phyloP scores from a whole-genome alignment of 805 yeast species.

The Komagataella populi region DNA sequence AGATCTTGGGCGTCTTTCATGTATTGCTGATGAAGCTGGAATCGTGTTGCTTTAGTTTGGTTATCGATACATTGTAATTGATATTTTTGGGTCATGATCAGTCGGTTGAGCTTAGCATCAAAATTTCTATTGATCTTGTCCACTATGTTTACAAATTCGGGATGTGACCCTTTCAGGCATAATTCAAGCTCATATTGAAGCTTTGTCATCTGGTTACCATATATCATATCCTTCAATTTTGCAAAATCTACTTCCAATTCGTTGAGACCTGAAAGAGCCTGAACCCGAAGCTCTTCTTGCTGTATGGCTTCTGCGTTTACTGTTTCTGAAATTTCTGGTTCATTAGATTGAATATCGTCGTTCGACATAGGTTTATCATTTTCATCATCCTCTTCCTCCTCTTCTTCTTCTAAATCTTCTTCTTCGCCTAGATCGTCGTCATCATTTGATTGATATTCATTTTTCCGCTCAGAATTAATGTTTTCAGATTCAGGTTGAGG shows the following conservation, averaged over 20 bases:
- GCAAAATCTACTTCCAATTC: constrained; percentile 84
- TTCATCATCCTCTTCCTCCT: constrained; percentile 11
- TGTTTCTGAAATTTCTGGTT: not conserved
- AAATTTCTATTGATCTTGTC: constrained; percentile 60
- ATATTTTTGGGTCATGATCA: constrained; percentile 35
- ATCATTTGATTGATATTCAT: constrained; percentile 11
- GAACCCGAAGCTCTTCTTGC: constrained; percentile 23
- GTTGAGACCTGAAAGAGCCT: constrained; percentile 62
- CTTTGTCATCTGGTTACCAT: constrained; percentile 67
- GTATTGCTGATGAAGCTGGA: constrained; percentile 74
- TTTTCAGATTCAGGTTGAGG: constrained; percentile 12
- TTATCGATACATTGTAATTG: constrained; percentile 63
- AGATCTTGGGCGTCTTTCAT: constrained; percentile 53
- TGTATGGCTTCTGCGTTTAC: not conserved
- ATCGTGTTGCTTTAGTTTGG: constrained; percentile 70
- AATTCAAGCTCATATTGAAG: constrained; percentile 74
- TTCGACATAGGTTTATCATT: constrained; percentile 6
- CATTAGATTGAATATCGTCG: not conserved
- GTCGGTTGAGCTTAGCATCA: constrained; percentile 42
- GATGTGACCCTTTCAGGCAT: constrained; percentile 85
- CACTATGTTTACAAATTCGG: constrained; percentile 67
- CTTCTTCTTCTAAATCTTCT: constrained; percentile 12
- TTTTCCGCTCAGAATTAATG: constrained; percentile 12
- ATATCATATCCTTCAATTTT: constrained; percentile 65
- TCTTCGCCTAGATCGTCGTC: constrained; percentile 11